A percentile compares a stretch with the other conserved stretches of the same genome.
Conservation (phyloP, 2,329 filamentous ascomycete species). For the Neocucurbitaria cava region DNA sequence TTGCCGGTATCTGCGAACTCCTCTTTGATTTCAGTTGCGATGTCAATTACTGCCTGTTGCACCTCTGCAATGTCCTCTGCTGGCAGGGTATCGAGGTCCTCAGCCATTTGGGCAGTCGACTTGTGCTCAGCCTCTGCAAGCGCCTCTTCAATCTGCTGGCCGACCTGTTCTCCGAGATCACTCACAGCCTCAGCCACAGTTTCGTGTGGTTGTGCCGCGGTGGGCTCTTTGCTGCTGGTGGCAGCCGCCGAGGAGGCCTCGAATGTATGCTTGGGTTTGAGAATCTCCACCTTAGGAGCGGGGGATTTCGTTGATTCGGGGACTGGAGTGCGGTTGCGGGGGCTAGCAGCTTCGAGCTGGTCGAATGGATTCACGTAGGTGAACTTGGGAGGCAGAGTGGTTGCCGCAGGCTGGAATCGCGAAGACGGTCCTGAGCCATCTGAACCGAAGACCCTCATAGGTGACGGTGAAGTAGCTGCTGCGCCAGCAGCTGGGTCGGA, state of each 20-base stretch:
- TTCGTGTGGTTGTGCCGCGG: conserved; percentile 54
- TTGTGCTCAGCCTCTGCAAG: conserved; percentile 57
- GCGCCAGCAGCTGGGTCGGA: conserved; percentile 36
- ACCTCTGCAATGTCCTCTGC: conserved; percentile 62
- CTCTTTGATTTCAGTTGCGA: conserved; percentile 52
- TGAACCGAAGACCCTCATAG: conserved; percentile 46
- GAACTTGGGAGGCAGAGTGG: conserved; percentile 59
- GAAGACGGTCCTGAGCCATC: conserved; percentile 51
- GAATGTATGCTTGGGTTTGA: conserved; percentile 52
- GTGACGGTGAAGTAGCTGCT: conserved; percentile 31
- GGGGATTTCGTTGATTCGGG: conserved; percentile 28
- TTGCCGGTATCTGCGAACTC: conserved; percentile 63
- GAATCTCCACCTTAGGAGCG: conserved; percentile 53
- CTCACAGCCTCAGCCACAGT: conserved; percentile 75
- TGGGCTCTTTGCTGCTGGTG: conserved; percentile 17
- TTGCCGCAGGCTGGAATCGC: conserved; percentile 41
- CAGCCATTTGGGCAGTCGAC: conserved; percentile 54
- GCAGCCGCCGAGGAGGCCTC: conserved; percentile 43
- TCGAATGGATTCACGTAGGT: conserved; percentile 78
- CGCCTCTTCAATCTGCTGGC: conserved; percentile 70
- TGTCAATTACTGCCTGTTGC: conserved; percentile 61
- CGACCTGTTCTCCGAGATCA: conserved; percentile 67
- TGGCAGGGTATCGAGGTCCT: conserved; percentile 44
- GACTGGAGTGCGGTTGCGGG: conserved; percentile 57
- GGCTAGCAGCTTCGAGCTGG: conserved; percentile 70